Evolutionary conservation across 108 stramenopile species (phyloP), one percentile per base, ranked within the genome.

Genomic region (Skeletonema marinoi): DNA sequence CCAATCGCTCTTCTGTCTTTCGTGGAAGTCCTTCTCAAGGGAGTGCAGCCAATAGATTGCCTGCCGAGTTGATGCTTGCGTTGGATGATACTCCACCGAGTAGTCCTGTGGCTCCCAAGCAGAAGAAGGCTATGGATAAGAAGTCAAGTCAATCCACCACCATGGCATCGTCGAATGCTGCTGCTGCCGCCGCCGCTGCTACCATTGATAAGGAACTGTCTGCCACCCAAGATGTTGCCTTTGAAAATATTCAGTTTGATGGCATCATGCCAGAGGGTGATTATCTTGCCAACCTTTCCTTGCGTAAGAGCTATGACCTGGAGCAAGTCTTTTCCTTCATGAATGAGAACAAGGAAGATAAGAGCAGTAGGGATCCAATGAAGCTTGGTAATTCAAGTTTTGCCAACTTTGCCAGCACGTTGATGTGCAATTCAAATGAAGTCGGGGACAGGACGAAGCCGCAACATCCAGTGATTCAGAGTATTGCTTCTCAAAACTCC

Each of bases 281-380:
- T 21, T 69, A 73, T 38, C 29, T 64, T 10, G 1, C 50, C n/a
- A 81, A 70, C 65, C 62, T 81, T 12, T 69, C 61, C 30, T 81
- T 81, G 17, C 73, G 80, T 14, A 74, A 74, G 44, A 72, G 70
- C 19, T 81, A 81, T 32, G 80, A 81, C 33, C 41, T 81, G 1
- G 80, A 74, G 46, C 80, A 81, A 48, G 63, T 74, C 58, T 81
- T 81, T 32, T 64, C 61, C 13, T 81, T 81, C 41, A 74, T 81
- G 31, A 72, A 72, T 56, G 72, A 65, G 36, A 58, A 56, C 9
- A 56, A 56, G 54, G 54, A 56, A 25, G 54, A 56, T 2, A 56
- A 29, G 25, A 56, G 2, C 2, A 56, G 10, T 56, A 56, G 7
- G 25, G 54, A 56, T 11, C 54, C 54, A 0, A 56, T 56, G 54